Percentiles rank a stretch among this genome's conserved stretches.
Evolutionary conservation across 495 filamentous ascomycete genomes (phyloP).

Genomic region (Trichoderma orchidacearum): DNA sequence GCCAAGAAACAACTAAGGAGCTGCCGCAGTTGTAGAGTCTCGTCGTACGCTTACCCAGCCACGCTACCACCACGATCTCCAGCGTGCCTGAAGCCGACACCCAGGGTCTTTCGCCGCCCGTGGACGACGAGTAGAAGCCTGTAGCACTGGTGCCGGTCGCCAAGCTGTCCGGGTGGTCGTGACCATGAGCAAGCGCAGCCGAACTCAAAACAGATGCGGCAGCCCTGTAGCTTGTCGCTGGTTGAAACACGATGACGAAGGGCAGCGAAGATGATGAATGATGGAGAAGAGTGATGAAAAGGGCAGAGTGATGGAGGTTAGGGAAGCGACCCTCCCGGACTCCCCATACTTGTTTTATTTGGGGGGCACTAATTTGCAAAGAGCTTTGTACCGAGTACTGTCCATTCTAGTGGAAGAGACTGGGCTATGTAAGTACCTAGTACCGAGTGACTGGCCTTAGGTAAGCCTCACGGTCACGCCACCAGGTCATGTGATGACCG

Average conservation of each 20-base stretch:
- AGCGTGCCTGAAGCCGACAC: not conserved
- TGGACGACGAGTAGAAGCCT: not conserved
- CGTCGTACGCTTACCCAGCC: not conserved
- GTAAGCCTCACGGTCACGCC: no score
- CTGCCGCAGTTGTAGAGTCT: not conserved
- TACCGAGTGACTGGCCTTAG: no score
- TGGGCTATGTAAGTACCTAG: no score
- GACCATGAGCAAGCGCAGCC: not conserved
- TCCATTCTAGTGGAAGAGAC: no score
- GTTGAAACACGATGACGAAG: not conserved
- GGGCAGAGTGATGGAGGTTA: no score
- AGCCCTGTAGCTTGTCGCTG: not conserved
- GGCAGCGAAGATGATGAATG: no score
- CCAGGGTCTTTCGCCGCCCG: not conserved
- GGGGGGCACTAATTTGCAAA: no score
- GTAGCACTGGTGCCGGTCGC: not conserved
- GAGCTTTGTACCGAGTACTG: no score
- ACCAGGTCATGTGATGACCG: no score
- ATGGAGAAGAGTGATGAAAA: no score
- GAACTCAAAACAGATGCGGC: not conserved
- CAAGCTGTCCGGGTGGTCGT: not conserved
- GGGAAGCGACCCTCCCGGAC: no score
- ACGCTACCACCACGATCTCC: not conserved
- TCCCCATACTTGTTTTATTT: no score
- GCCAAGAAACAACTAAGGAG: not conserved